Conservation (phyloP, 2,329 filamentous ascomycete species). For the Ceratocystiopsis minuta region DNA sequence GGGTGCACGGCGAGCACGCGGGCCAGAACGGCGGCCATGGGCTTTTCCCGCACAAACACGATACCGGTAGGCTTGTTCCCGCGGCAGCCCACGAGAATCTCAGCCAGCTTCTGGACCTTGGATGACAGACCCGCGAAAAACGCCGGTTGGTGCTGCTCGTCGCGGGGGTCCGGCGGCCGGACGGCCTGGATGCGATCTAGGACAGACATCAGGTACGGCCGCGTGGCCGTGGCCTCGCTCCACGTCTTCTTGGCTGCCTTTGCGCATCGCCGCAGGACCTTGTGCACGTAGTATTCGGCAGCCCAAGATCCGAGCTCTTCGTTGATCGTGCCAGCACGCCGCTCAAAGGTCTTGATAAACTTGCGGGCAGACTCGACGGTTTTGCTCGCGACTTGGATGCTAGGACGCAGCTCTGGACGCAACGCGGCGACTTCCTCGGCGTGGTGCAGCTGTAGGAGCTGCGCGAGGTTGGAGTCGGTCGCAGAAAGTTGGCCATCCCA, state of each 20-base stretch:
- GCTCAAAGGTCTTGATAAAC: slow-evolving; percentile 38
- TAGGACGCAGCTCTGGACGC: neutral
- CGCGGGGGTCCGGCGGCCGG: neutral
- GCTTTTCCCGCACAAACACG: slow-evolving; percentile 48
- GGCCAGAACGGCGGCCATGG: slow-evolving; percentile 40
- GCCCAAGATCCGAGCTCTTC: slow-evolving; percentile 50
- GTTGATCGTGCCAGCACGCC: slow-evolving; percentile 31
- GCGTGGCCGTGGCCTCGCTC: neutral
- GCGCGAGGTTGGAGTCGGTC: slow-evolving; percentile 18
- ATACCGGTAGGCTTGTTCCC: slow-evolving; percentile 32
- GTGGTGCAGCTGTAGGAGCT: slow-evolving; percentile 15
- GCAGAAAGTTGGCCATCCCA: neutral
- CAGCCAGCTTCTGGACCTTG: slow-evolving; percentile 39
- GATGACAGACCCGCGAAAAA: slow-evolving; percentile 20
- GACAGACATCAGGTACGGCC: slow-evolving; percentile 30
- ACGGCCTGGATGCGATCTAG: slow-evolving; percentile 14
- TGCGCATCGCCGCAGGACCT: slow-evolving; percentile 20
- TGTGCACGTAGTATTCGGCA: slow-evolving; percentile 44
- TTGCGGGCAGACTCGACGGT: neutral
- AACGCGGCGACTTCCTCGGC: neutral
- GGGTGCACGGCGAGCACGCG: slow-evolving; percentile 38
- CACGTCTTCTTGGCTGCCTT: neutral
- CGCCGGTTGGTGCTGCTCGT: neutral
- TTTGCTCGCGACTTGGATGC: neutral
- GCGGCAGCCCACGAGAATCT: slow-evolving; percentile 26